Percentiles rank a stretch among this genome's conserved stretches.
Conservation (phyloP, 129 eudicot species). For the Artemisia annua region DNA sequence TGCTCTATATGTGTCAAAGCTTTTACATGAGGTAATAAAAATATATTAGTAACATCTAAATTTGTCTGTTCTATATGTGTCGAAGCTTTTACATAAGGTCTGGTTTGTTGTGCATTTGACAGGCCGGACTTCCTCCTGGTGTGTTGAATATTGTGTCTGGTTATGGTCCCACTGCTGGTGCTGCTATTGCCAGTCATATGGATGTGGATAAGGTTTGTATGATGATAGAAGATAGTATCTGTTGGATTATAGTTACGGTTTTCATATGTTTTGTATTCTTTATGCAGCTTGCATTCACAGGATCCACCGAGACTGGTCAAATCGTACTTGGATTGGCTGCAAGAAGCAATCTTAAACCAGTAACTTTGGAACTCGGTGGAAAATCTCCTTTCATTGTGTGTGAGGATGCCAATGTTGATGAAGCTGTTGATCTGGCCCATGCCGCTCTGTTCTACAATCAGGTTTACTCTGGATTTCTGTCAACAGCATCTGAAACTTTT, state of each 20-base stretch:
- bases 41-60: not conserved
- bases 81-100: slow-evolving; percentile 49
- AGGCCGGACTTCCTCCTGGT: slow-evolving; percentile 93
- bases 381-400: slow-evolving; percentile 61
- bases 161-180: slow-evolving; percentile 80
- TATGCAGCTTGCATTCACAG: slow-evolving; percentile 79
- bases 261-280: not conserved
- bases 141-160: slow-evolving; percentile 76
- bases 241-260: not conserved
- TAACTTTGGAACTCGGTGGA: slow-evolving; percentile 72
- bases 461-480: slow-evolving; percentile 19
- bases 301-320: slow-evolving; percentile 66
- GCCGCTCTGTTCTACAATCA: slow-evolving; percentile 52
- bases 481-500: not conserved
- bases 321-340: slow-evolving; percentile 72
- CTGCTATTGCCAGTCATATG: slow-evolving; percentile 90
- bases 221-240: not conserved
- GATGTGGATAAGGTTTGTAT: slow-evolving; percentile 75
- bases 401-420: slow-evolving; percentile 54
- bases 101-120: slow-evolving; percentile 9
- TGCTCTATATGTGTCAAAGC: slow-evolving; percentile 64
- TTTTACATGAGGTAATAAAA: slow-evolving; percentile 64
- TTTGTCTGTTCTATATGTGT: slow-evolving; percentile 38
- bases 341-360: slow-evolving; percentile 78
- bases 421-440: slow-evolving; percentile 58